A percentile compares a stretch with the other conserved stretches of the same genome.
Evolutionary conservation across 345 rosid genomes (phyloP).

Genomic region (Populus simonii): DNA sequence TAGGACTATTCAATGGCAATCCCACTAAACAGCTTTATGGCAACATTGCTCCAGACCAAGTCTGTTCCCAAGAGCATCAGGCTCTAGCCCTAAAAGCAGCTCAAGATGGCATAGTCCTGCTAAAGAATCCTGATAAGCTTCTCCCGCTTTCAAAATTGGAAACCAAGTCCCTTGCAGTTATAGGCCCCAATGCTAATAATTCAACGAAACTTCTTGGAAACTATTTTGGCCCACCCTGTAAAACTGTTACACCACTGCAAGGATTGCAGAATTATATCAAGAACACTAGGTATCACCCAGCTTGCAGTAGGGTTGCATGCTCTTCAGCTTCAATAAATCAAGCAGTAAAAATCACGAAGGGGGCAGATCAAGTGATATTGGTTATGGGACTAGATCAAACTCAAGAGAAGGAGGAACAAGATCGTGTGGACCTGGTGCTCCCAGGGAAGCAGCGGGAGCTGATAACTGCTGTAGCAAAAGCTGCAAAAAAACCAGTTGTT

Average conservation of each 20-base stretch:
- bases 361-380: conserved; percentile 64
- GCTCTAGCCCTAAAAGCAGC: conserved; percentile 81
- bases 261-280: conserved; percentile 52
- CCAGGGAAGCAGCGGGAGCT: conserved; percentile 72
- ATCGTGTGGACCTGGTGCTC: conserved; percentile 61
- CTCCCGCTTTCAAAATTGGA: conserved; percentile 62
- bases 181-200: conserved; percentile 78
- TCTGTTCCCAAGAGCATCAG: conserved; percentile 69
- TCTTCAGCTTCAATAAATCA: conserved; percentile 43
- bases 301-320: conserved; percentile 64
- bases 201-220: conserved; percentile 62
- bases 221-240: conserved; percentile 78
- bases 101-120: conserved; percentile 73
- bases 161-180: conserved; percentile 54
- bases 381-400: conserved; percentile 82
- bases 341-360: conserved; percentile 51
- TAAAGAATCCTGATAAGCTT: conserved; percentile 55
- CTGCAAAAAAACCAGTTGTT: conserved; percentile 63
- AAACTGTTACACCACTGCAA: conserved; percentile 52
- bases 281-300: conserved; percentile 43
- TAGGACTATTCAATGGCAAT: conserved; percentile 79
- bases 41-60: conserved; percentile 50
- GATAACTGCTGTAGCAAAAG: conserved; percentile 49
- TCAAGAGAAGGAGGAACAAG: conserved; percentile 69
- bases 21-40: conserved; percentile 57